Percentiles rank a stretch among this genome's conserved stretches.
Evolutionary conservation across 2,329 filamentous ascomycete species (phyloP).

Genomic region (Neonectria neomacrospora): DNA sequence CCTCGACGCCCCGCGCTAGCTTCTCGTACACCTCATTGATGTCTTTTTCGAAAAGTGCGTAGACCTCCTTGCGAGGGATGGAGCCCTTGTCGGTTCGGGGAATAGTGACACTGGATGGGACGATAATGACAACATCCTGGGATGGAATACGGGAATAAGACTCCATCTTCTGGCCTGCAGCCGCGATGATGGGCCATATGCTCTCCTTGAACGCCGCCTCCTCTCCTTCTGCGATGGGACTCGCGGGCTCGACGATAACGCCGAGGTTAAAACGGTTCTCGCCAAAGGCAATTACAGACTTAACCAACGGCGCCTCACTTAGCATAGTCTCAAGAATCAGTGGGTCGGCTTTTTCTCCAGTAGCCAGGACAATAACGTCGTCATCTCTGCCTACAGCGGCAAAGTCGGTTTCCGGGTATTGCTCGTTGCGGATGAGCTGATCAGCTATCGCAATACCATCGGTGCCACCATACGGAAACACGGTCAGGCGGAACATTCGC

Average conservation of each 20-base stretch:
- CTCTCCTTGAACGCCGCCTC: conserved; percentile 27
- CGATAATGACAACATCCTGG: conserved; percentile 34
- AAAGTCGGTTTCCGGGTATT: conserved; percentile 39
- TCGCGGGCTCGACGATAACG: conserved; percentile 38
- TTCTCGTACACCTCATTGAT: conserved; percentile 31
- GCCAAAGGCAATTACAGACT: conserved; percentile 35
- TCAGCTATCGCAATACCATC: conserved; percentile 48
- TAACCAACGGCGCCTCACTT: conserved; percentile 29
- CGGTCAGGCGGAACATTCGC: conserved; percentile 41
- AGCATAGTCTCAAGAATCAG: conserved; percentile 37
- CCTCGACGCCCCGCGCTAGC: conserved; percentile 22
- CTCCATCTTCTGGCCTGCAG: conserved; percentile 34
- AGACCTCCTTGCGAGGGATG: conserved; percentile 37
- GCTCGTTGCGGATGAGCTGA: conserved; percentile 44
- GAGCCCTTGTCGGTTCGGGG: conserved; percentile 43
- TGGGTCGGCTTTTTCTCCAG: conserved; percentile 41
- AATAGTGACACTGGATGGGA: conserved; percentile 20
- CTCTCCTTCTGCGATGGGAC: not conserved
- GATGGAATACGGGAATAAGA: conserved; percentile 35
- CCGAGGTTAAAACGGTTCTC: conserved; percentile 39
- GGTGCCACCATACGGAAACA: conserved; percentile 43
- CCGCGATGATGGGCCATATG: conserved; percentile 34
- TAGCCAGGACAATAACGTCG: conserved; percentile 42
- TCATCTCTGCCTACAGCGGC: conserved; percentile 49
- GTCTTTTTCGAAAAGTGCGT: conserved; percentile 32